Conservation (phyloP, 352 stramenopile species). For the Globisporangium sylvaticum region DNA sequence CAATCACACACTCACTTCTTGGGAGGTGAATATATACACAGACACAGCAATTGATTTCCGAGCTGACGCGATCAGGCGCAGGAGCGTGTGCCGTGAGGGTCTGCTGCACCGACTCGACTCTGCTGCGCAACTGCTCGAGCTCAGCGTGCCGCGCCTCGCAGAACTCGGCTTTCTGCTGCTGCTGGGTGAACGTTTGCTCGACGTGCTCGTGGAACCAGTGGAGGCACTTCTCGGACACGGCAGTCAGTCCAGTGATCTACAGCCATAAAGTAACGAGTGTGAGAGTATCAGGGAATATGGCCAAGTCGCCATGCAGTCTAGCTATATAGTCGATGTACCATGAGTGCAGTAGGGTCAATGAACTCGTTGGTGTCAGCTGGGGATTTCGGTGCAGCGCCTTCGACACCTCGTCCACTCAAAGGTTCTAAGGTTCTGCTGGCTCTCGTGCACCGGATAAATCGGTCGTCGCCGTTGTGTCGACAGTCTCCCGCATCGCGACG, state of each 20-base stretch:
- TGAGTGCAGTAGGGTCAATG: slow-evolving; percentile 6
- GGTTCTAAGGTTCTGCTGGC: no score
- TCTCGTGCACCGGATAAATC: background rate
- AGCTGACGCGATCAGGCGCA: no score
- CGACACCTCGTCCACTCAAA: no score
- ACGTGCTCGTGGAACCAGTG: slow-evolving; percentile 53
- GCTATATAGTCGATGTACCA: no score
- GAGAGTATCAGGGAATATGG: background rate
- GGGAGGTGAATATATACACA: no score
- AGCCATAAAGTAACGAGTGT: background rate
- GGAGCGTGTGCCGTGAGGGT: no score
- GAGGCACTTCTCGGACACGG: slow-evolving; percentile 48
- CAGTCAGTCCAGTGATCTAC: slow-evolving; percentile 38
- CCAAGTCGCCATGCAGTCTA: background rate
- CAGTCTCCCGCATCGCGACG: slow-evolving; percentile 46
- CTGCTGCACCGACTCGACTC: slow-evolving; percentile 21
- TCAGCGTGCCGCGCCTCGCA: slow-evolving; percentile 49
- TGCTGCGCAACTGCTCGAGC: slow-evolving; percentile 23
- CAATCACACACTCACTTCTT: no score
- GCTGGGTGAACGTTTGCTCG: slow-evolving; percentile 34
- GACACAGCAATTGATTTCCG: no score
- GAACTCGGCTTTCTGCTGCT: slow-evolving; percentile 39
- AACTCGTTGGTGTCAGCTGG: background rate
- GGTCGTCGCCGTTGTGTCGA: slow-evolving; percentile 23
- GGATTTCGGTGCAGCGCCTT: background rate